A percentile compares a stretch with the other conserved stretches of the same genome.
phyloP scores from a whole-genome alignment of 2,329 filamentous ascomycete species.

The Stachybotrys chartarum region DNA sequence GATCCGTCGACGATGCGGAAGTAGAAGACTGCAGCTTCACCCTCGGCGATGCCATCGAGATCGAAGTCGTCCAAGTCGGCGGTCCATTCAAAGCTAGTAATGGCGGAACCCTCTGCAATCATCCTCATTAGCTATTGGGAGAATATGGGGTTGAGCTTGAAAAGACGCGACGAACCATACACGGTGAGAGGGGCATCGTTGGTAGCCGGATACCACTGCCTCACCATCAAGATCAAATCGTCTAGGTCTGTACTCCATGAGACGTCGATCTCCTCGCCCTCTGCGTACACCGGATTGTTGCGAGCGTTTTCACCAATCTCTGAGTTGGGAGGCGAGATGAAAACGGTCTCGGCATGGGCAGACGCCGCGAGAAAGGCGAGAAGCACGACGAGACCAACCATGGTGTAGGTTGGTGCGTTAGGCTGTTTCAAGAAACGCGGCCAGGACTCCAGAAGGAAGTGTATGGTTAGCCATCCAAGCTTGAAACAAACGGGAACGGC shows the following conservation, averaged over 20 bases:
- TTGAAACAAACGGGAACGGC: too few relatives aligned
- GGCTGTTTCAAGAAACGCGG: too few relatives aligned
- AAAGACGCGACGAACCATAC: too few relatives aligned
- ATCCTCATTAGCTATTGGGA: too few relatives aligned
- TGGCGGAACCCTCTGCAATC: too few relatives aligned
- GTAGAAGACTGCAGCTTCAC: conserved; percentile 12
- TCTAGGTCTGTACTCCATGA: conserved; percentile 14
- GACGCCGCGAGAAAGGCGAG: background rate
- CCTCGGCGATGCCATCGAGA: conserved; percentile 1
- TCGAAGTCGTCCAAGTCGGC: conserved; percentile 9
- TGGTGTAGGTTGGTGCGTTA: background rate
- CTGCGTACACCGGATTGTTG: conserved; percentile 14
- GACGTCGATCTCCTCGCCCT: conserved; percentile 13
- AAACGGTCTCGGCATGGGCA: background rate
- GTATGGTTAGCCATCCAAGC: too few relatives aligned
- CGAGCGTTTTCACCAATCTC: conserved; percentile 5
- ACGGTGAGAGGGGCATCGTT: background rate
- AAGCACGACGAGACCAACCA: background rate
- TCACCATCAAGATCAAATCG: conserved; percentile 10
- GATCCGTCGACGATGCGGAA: conserved; percentile 3
- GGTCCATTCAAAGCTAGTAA: conserved; percentile 12
- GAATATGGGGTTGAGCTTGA: too few relatives aligned
- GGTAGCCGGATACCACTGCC: conserved; percentile 13
- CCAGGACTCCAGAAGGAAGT: too few relatives aligned
- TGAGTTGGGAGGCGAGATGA: background rate